Evolutionary conservation across 495 filamentous ascomycete genomes (phyloP).

Genomic region (Jackrogersella multiformis): DNA sequence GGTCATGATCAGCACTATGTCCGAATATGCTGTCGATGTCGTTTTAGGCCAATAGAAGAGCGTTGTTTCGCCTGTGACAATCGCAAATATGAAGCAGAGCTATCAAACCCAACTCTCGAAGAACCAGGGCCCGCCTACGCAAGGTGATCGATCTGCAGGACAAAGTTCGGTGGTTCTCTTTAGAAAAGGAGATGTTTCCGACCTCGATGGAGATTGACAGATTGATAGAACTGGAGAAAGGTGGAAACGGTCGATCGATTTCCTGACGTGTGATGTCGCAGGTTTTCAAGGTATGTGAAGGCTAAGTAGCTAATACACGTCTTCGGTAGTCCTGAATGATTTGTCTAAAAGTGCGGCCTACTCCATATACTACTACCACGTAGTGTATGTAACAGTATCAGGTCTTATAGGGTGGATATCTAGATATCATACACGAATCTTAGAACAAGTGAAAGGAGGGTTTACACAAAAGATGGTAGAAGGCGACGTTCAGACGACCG

Average conservation of each 20-base stretch:
- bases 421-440: slow-evolving; percentile 15
- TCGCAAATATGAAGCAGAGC: too few relatives aligned
- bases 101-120: slow-evolving; percentile 26
- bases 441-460: slow-evolving; percentile 10
- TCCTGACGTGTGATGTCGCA: slow-evolving; percentile 44
- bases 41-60: slow-evolving; percentile 26
- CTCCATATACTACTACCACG: slow-evolving; percentile 31
- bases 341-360: slow-evolving; percentile 36
- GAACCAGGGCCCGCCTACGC: slow-evolving; percentile 32
- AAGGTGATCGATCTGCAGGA: slow-evolving; percentile 43
- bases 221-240: slow-evolving; percentile 18
- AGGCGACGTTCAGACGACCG: slow-evolving; percentile 20
- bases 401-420: slow-evolving; percentile 17
- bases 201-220: slow-evolving; percentile 15
- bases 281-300: slow-evolving; percentile 33
- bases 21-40: slow-evolving; percentile 13
- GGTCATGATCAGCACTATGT: slow-evolving; percentile 31
- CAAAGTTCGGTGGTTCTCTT: slow-evolving; percentile 40
- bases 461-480: slow-evolving; percentile 16
- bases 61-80: slow-evolving; percentile 28
- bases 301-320: slow-evolving; percentile 26
- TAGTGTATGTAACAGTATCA: slow-evolving; percentile 11
- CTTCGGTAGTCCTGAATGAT: slow-evolving; percentile 21
- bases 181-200: slow-evolving; percentile 37
- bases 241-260: slow-evolving; percentile 38